phyloP scores from a whole-genome alignment of 495 filamentous ascomycete species.

The Astrothelium macrocarpum region DNA sequence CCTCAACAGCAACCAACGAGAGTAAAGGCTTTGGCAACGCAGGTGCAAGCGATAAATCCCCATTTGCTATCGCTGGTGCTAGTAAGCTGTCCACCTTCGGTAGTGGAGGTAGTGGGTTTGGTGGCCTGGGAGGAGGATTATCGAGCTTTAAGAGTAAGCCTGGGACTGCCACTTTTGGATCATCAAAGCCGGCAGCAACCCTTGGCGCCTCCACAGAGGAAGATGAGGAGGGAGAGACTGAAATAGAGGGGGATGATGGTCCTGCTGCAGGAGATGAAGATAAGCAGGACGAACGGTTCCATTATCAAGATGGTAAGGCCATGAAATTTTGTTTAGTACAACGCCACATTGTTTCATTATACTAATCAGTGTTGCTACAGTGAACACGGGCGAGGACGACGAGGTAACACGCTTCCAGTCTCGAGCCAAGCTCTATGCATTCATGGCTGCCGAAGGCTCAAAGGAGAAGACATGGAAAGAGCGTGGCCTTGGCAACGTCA shows the following conservation, averaged over 20 bases:
- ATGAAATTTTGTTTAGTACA: not conserved
- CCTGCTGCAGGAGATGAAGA: conserved; percentile 38
- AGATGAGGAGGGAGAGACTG: conserved; percentile 42
- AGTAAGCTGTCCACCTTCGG: conserved; percentile 38
- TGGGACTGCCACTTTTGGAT: conserved; percentile 42
- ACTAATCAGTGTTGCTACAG: conserved; percentile 30
- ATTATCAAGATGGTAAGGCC: conserved; percentile 55
- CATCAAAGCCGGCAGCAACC: conserved; percentile 49
- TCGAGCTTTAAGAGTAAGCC: conserved; percentile 57
- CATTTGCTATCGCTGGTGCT: conserved; percentile 4
- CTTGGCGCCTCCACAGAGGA: conserved; percentile 53
- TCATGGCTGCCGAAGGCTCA: conserved; percentile 26
- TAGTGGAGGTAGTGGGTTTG: conserved; percentile 40
- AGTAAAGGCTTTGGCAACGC: not conserved
- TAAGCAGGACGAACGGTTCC: conserved; percentile 58
- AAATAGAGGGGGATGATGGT: conserved; percentile 41
- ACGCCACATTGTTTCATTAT: not conserved
- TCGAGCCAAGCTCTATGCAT: conserved; percentile 70
- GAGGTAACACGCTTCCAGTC: conserved; percentile 51
- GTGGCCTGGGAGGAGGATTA: conserved; percentile 35
- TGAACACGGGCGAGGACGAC: conserved; percentile 67
- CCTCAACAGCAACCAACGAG: not conserved
- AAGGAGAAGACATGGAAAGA: conserved; percentile 75
- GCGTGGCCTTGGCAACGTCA: conserved; percentile 70
- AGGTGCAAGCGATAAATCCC: not conserved